Conservation (phyloP, 139 green algal genomes). For the Klebsormidium nitens region DNA sequence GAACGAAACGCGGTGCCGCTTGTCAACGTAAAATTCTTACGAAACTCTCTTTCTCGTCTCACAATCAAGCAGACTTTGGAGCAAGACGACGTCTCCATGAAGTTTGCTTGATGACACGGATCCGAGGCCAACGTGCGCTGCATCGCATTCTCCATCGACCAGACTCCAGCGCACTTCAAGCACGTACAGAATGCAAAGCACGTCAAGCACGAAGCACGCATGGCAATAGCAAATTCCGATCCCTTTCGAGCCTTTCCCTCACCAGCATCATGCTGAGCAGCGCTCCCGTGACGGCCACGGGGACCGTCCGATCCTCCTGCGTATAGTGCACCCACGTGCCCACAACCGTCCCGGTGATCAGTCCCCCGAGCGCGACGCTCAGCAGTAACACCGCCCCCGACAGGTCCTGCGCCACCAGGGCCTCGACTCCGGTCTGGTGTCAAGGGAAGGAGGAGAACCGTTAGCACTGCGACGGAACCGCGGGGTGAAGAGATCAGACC, state of each 20-base stretch:
- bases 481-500: too few species aligned
- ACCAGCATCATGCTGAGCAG: slow-evolving; percentile 23
- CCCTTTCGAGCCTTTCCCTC: background rate
- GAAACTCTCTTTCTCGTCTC: too few species aligned
- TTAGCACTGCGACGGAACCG: too few species aligned
- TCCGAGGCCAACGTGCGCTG: background rate
- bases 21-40: too few species aligned
- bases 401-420: slow-evolving; percentile 36
- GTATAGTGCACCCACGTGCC: slow-evolving; percentile 19
- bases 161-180: background rate
- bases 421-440: slow-evolving; percentile 26
- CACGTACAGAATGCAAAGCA: background rate
- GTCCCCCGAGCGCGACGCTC: slow-evolving; percentile 12
- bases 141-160: background rate
- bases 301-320: slow-evolving; percentile 11
- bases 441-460: too few species aligned
- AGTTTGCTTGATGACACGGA: background rate
- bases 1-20: too few species aligned
- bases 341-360: slow-evolving; percentile 19
- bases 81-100: background rate
- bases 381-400: slow-evolving; percentile 31
- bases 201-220: background rate
- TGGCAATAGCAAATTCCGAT: background rate
- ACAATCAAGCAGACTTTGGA: too few species aligned
- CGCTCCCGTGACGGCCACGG: slow-evolving; percentile 13